These are phyloP conservation scores for Patellifolia procumbens DNA, from an alignment of 179 eudicot species.

Conservation along the genomic window DNA sequence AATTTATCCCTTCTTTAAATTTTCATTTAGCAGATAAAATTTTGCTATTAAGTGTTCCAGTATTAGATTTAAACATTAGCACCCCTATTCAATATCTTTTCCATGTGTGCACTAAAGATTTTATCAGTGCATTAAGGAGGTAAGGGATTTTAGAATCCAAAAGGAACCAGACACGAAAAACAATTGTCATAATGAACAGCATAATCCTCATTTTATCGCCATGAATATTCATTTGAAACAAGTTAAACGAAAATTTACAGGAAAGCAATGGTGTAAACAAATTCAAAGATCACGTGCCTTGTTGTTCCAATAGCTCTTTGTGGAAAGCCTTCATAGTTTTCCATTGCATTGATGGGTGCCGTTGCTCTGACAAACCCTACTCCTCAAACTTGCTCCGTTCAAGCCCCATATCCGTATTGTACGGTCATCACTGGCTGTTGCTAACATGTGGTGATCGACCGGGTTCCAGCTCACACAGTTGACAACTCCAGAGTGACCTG, in stretches of 20 bases:
- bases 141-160: conserved; percentile 1
- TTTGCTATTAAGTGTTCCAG: background rate
- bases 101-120: background rate
- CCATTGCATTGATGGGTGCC: conserved; percentile 36
- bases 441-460: conserved; percentile 62
- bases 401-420: conserved; percentile 76
- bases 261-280: conserved; percentile 16
- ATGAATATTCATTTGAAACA: conserved; percentile 30
- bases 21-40: background rate
- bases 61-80: background rate
- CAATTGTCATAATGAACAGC: conserved; percentile 22
- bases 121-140: conserved; percentile 9
- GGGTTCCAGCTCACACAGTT: conserved; percentile 85
- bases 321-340: conserved; percentile 15
- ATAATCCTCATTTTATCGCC: conserved; percentile 33
- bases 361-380: conserved; percentile 27
- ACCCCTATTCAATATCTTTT: background rate
- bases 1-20: background rate
- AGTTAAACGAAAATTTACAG: conserved; percentile 30
- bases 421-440: conserved; percentile 80
- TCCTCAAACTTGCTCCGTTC: conserved; percentile 20
- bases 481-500: conserved; percentile 75
- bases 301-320: conserved; percentile 11
- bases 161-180: conserved; percentile 9
- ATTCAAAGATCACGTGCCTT: conserved; percentile 30